Conservation (phyloP, 148 eudicot genomes). For the Salicornia ramosissima region DNA sequence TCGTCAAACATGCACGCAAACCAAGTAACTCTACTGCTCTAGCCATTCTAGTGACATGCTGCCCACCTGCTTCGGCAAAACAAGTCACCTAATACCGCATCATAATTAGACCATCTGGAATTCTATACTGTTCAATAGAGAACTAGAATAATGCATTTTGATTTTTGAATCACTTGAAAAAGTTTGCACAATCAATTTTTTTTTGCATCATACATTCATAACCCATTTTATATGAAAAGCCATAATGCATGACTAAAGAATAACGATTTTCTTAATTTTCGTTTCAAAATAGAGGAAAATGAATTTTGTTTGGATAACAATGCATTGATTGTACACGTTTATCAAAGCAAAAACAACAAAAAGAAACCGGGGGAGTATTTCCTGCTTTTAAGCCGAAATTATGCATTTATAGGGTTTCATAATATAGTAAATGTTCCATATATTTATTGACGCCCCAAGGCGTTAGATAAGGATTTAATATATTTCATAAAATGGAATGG, state of each 20-base stretch:
- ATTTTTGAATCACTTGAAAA: neutral
- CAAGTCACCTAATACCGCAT: conserved; percentile 64
- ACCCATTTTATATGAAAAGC: neutral
- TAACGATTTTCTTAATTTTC: no score
- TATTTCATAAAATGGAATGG: no score
- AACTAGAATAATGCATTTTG: neutral
- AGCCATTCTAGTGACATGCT: conserved; percentile 83
- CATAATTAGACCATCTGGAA: neutral
- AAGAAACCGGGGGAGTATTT: no score
- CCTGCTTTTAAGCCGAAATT: no score
- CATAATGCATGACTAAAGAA: neutral
- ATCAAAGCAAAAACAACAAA: no score
- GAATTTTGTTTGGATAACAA: no score
- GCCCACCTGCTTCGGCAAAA: conserved; percentile 97
- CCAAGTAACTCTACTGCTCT: conserved; percentile 75
- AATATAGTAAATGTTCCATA: no score
- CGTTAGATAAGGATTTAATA: no score
- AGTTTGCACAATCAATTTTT: neutral
- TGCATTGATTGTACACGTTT: no score
- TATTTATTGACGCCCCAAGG: no score
- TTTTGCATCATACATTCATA: neutral
- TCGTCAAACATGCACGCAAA: conserved; percentile 72
- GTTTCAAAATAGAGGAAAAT: no score
- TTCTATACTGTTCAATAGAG: neutral
- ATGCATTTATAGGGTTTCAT: no score